Evolutionary conservation across 2,329 filamentous ascomycete genomes (phyloP).

Genomic region (Colletotrichum sp.): DNA sequence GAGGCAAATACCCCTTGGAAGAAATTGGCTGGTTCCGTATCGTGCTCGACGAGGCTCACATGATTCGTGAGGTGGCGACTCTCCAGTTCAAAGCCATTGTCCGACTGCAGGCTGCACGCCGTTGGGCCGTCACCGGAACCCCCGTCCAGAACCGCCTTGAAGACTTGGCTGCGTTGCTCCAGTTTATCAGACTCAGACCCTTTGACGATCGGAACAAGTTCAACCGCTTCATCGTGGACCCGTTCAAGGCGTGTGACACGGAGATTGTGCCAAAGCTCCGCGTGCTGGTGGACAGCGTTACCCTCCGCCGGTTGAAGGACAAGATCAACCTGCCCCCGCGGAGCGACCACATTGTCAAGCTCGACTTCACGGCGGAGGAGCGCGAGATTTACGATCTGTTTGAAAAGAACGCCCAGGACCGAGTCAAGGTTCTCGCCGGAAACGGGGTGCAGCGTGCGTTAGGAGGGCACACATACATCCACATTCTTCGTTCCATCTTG

Average conservation of each 20-base stretch:
- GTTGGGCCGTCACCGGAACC: slow-evolving; percentile 97
- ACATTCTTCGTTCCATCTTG: slow-evolving; percentile 90
- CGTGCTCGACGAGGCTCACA: slow-evolving; percentile 92
- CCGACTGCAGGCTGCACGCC: slow-evolving; percentile 76
- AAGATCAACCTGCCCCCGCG: slow-evolving; percentile 82
- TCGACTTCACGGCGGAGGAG: slow-evolving; percentile 81
- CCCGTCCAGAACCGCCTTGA: slow-evolving; percentile 94
- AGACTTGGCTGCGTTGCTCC: slow-evolving; percentile 85
- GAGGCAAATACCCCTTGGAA: slow-evolving; percentile 68
- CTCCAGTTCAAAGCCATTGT: slow-evolving; percentile 86
- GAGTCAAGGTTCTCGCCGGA: slow-evolving; percentile 76
- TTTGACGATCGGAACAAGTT: slow-evolving; percentile 84
- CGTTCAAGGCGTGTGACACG: slow-evolving; percentile 86
- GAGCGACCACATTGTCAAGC: slow-evolving; percentile 72
- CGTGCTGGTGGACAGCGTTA: slow-evolving; percentile 92
- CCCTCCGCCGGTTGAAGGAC: slow-evolving; percentile 88
- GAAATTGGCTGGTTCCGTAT: slow-evolving; percentile 92
- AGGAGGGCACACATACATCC: slow-evolving; percentile 88
- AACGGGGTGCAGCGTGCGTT: slow-evolving; percentile 63
- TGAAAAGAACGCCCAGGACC: slow-evolving; percentile 77
- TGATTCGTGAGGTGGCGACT: slow-evolving; percentile 85
- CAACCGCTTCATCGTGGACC: slow-evolving; percentile 77
- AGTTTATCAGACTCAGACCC: slow-evolving; percentile 82
- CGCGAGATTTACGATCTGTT: slow-evolving; percentile 83
- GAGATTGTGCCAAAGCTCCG: slow-evolving; percentile 85